phyloP scores from a whole-genome alignment of 208 protist species.

The Trypanosoma vivax region DNA sequence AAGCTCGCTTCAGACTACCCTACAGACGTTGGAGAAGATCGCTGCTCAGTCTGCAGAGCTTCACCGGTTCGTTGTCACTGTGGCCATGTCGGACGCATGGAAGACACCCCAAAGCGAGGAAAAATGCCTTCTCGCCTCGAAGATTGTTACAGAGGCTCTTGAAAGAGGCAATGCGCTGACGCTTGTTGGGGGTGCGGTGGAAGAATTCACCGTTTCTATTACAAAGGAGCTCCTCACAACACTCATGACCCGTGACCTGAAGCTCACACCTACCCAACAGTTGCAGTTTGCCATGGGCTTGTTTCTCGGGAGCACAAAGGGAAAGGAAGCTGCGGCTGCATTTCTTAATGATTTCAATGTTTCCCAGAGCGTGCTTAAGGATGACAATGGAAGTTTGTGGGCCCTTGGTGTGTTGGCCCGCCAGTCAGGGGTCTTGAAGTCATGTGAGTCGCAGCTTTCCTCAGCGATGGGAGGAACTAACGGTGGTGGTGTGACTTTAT shows the following conservation, averaged over 20 bases:
- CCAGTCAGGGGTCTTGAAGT: conserved; percentile 33
- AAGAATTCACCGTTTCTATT: conserved; percentile 28
- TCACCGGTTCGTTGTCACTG: conserved; percentile 52
- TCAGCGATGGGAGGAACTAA: background rate
- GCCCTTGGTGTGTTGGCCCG: conserved; percentile 48
- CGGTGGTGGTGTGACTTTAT: conserved; percentile 13
- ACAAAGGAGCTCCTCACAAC: conserved; percentile 41
- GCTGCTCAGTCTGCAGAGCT: conserved; percentile 40
- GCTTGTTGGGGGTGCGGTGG: conserved; percentile 41
- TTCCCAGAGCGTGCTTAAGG: conserved; percentile 39
- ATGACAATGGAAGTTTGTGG: conserved; percentile 42
- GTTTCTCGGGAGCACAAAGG: conserved; percentile 32
- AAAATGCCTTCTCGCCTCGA: conserved; percentile 28
- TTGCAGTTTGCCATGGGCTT: conserved; percentile 73
- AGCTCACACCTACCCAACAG: conserved; percentile 60
- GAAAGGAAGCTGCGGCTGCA: conserved; percentile 50
- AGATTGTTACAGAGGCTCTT: conserved; percentile 54
- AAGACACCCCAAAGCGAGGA: conserved; percentile 23
- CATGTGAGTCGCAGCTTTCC: conserved; percentile 49
- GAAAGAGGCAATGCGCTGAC: conserved; percentile 64
- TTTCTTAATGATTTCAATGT: conserved; percentile 57
- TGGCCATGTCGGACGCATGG: conserved; percentile 25
- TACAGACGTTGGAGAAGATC: conserved; percentile 64
- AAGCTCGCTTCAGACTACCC: conserved; percentile 65
- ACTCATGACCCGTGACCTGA: conserved; percentile 53